Evolutionary conservation across 192 early-diverging fungal genomes (phyloP), one percentile per base, ranked within the genome.

Genomic region (Geranomyces michiganensis): DNA sequence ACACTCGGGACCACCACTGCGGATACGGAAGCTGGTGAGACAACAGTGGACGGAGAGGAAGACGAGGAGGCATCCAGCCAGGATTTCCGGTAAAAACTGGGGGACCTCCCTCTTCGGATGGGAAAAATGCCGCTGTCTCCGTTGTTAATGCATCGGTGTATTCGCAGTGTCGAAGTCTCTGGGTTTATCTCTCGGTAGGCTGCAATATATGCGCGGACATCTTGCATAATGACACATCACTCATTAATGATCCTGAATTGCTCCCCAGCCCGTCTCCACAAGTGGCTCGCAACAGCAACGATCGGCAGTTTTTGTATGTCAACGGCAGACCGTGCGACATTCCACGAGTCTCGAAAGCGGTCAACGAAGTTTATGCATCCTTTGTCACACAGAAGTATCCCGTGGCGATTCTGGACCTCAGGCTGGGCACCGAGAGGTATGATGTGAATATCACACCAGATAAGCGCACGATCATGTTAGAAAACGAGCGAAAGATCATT

Each of bases 381-480:
- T 88, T 84, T 75, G 86, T 88, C 45, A 80, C 87, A 5, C 81
- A 90, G 19, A 89, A 92, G 68, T 94, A 91, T 64, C 96, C 96
- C 0, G 86, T 95, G 27, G 72, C 91, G 44, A 81, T 94, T 17
- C 82, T 91, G 14, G 83, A 92, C 46, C 73, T 98, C 21, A 73
- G 71, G 26, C 53, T 93, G 45, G 75, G 79, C 0, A 84, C 84
- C 21, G 85, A 79, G 12, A 77, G 79, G 14, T 89, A 91, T 31
- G 95, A 99, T 84, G 92, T 96, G 30, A 99, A 99, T 66, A 85
- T 99, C 26, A 93, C 91, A 26, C 97, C 97, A 0, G 92, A 99
- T 74, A 99, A 99, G 68, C 86, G 96, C 31, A 97, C 91, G 0
- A 83, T 99, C 21, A 80, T 96, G 70, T 72, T 99, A 12, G 89